Base-by-base conservation (phyloP, 202 grass and related monocot species). In the Sporobolus alterniflorus region DNA sequence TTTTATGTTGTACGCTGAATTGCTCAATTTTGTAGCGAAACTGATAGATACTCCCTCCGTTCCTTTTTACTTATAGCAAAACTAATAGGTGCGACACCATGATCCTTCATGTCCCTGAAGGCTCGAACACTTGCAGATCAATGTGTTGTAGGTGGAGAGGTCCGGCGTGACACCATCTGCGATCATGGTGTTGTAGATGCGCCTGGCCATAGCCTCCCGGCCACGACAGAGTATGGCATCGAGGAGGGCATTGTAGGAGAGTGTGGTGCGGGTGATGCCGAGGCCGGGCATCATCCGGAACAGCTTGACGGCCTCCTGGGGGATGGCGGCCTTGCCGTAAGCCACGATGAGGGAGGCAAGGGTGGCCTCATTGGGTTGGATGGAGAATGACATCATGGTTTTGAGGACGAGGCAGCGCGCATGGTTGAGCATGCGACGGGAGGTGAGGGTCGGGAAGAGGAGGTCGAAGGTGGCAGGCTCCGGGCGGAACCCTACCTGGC, bases 341-440 rank as follows among this genome's bases (percentile, higher is more conserved):
- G 79, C 93, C 0, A 90, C 83, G 56, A 98, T 85, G 71, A 98
- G 93, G 6, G 87, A 78, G 1, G 78, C 82, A 9, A 98, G 79
- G 41, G 90, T 94, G 76, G 83, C 31, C 85, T 96, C 93, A 46
- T 88, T 74, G 6, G 91, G 96, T 32, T 78, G 10, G 16, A 94
- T 32, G 57, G 70, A 76, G 68, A 90, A 85, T 7, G 86, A 76
- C 2, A 91, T 93, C 96, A 98, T 98, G 82, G 86, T 89, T 0
- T 98, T 91, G 36, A 98, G 91, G 64, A 98, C 34, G 79, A 98
- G 73, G 87, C 96, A 98, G 44, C 96, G 96, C 3, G 96, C 93
- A 54, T 98, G 96, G 91, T 96, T 96, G 87, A 96, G 82, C 96
- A 98, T 98, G 72, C 89, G 83, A 31, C 59, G 39, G 71, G 82